These are phyloP conservation scores for Rosa persica DNA, from an alignment of 306 rosid genomes.

Conservation along the genomic window DNA sequence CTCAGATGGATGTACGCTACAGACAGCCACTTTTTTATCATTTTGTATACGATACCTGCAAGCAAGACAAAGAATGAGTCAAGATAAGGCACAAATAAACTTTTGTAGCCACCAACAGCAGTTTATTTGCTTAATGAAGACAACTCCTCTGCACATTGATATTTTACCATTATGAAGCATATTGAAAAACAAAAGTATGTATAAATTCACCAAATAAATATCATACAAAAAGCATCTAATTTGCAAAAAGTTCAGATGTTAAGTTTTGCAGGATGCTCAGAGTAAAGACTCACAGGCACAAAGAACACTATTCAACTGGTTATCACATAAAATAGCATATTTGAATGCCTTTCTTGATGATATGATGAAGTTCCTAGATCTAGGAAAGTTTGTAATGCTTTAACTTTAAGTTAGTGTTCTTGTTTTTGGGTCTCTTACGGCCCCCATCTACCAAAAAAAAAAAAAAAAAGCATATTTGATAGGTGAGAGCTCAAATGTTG, in stretches of 20 bases:
- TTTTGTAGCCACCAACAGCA: background rate
- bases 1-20: conserved; percentile 96
- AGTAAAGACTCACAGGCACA: background rate
- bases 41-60: conserved; percentile 94
- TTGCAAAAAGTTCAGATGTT: background rate
- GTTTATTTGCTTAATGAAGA: background rate
- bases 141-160: background rate
- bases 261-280: background rate
- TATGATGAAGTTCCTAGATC: no score
- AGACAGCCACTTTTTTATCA: conserved; percentile 80
- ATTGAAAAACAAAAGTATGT: background rate
- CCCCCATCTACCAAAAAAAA: no score
- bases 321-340: background rate
- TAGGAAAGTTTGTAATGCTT: no score
- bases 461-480: no score
- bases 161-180: background rate
- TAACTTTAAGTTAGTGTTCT: no score
- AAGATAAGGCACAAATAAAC: conserved; percentile 16
- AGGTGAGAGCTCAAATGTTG: no score
- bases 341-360: no score
- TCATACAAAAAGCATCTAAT: background rate
- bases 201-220: background rate
- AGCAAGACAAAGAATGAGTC: conserved; percentile 15
- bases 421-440: no score
- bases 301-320: background rate